phyloP scores from a whole-genome alignment of 805 yeast species.

The Candida lessepsii region DNA sequence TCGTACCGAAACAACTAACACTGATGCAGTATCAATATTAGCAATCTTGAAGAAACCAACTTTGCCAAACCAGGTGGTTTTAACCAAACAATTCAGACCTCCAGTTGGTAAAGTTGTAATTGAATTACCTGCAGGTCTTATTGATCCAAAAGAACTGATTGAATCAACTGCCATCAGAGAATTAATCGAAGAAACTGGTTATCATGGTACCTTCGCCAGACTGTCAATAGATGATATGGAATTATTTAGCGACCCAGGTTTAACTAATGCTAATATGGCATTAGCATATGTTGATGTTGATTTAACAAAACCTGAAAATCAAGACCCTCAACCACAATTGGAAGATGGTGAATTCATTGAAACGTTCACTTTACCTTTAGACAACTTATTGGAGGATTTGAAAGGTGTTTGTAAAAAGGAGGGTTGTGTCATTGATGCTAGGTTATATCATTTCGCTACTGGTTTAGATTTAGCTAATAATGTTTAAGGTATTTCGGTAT shows the following conservation, averaged over 20 bases:
- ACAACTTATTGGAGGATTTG: conserved; percentile 54
- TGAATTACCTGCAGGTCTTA: conserved; percentile 93
- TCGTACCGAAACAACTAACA: conserved; percentile 52
- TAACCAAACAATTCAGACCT: conserved; percentile 91
- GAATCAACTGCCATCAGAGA: conserved; percentile 86
- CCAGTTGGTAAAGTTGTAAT: conserved; percentile 86
- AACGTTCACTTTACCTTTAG: conserved; percentile 71
- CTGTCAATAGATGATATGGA: conserved; percentile 25
- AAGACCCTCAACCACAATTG: conserved; percentile 66
- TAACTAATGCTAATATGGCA: conserved; percentile 83
- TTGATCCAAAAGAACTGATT: conserved; percentile 78
- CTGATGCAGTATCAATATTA: conserved; percentile 91
- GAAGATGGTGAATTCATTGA: conserved; percentile 94
- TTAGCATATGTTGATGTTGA: conserved; percentile 80
- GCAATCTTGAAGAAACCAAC: conserved; percentile 61
- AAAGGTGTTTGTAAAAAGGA: conserved; percentile 46
- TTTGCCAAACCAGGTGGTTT: conserved; percentile 37
- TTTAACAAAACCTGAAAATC: conserved; percentile 60
- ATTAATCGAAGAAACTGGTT: conserved; percentile 90
- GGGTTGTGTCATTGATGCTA: conserved; percentile 82
- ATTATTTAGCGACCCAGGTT: conserved; percentile 76
- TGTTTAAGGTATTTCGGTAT: background rate
- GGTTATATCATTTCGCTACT: conserved; percentile 81
- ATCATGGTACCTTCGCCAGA: conserved; percentile 58
- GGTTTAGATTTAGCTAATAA: conserved; percentile 51